Conservation (phyloP, 2,329 filamentous ascomycete genomes). For the Xylariaceae sp. region DNA sequence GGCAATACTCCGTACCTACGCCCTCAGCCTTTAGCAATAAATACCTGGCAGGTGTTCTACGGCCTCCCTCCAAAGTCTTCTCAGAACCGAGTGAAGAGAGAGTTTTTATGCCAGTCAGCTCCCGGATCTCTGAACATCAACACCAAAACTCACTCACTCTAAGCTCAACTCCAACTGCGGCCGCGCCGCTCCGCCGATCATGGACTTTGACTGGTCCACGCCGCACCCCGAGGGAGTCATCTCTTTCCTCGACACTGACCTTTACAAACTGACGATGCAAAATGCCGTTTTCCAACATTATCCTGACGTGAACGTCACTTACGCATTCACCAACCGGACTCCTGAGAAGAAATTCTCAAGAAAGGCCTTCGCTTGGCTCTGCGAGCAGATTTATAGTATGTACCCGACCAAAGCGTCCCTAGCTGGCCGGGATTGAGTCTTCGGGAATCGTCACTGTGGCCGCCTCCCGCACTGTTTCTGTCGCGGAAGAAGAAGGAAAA, state of each 20-base stretch:
- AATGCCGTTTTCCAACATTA: slow-evolving; percentile 92
- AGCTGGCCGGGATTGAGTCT: too few species aligned
- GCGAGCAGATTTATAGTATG: slow-evolving; percentile 72
- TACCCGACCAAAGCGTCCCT: too few species aligned
- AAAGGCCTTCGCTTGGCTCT: slow-evolving; percentile 76
- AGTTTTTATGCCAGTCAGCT: too few species aligned
- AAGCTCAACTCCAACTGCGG: neutral
- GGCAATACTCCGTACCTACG: too few species aligned
- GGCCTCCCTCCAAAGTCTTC: too few species aligned
- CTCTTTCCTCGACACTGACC: slow-evolving; percentile 72
- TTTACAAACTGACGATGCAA: slow-evolving; percentile 99
- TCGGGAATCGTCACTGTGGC: too few species aligned
- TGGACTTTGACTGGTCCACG: slow-evolving; percentile 64
- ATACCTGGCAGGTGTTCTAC: too few species aligned
- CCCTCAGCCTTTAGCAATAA: too few species aligned
- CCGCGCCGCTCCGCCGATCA: slow-evolving; percentile 20
- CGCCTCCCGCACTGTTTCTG: too few species aligned
- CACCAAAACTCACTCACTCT: too few species aligned
- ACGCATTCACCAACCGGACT: slow-evolving; percentile 92
- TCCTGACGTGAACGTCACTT: slow-evolving; percentile 72
- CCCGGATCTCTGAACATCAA: neutral
- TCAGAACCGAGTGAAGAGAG: neutral
- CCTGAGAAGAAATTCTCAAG: slow-evolving; percentile 86
- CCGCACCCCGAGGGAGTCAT: slow-evolving; percentile 68
- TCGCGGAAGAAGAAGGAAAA: too few species aligned